Base-by-base conservation (phyloP, 2,329 filamentous ascomycete species). In the Exophiala sp. region DNA sequence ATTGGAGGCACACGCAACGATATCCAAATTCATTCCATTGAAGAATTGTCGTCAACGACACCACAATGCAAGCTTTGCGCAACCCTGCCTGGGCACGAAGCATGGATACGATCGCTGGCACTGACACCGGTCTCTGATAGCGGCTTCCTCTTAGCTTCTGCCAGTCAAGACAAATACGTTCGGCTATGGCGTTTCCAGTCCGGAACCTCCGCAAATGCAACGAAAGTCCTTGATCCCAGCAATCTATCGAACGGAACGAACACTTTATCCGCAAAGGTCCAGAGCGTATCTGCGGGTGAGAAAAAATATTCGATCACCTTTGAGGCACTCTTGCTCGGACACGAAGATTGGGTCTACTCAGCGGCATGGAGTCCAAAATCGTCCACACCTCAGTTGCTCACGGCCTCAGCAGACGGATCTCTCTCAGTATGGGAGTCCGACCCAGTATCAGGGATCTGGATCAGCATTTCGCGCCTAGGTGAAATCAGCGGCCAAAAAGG, bases 291-390 rank as follows among this genome's bases (percentile, higher is more conserved):
- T 39, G 78, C 82, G 2, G 75, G 73, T 0, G 77, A 72, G 1
- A 76, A 75, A 3, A 85, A 86, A 61, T 92, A 88, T 70, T 88
- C 87, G 5, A 78, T 96, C 52, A 95, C 91, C 0, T 97, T 99
- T 62, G 94, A 99, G 70, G 94, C 94, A 1, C 77, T 99, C 2
- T 80, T 99, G 5, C 81, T 99, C 2, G 94, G 94, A 7, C 94
- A 99, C 66, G 94, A 99, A 68, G 94, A 99, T 66, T 99, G 94
- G 94, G 92, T 99, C 53, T 97, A 96, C 71, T 95, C 88, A 52
- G 86, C 89, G 1, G 78, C 79, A 50, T 96, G 91, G 91, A 80
- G 81, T 55, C 76, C 77, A 5, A 69, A 75, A 40, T 65, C 72
- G 11, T 72, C 75, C 14, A 82, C 78, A 55, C 76, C 88, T 10